Evolutionary conservation across 768 basidiomycete genomes (phyloP), one percentile per base, ranked within the genome.

Genomic region (Suillus clintonianus): DNA sequence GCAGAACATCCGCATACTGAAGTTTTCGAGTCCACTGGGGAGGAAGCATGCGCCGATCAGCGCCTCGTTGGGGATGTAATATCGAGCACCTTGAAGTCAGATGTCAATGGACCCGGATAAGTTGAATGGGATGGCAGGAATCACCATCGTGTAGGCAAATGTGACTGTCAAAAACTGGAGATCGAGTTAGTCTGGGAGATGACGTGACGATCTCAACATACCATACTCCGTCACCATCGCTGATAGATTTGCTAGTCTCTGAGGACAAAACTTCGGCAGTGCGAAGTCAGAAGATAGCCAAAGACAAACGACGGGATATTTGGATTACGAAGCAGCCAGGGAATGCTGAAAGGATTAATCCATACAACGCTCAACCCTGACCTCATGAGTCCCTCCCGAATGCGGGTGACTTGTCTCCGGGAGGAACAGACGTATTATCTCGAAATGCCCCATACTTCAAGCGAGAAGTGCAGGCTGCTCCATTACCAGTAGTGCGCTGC

Each of bases 111-210:
- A 6, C 36, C 36, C 9, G 5, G 22, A 10, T 37, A 15, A 22
- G 2, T 41, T n/a, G 27, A 6, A 17, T 34, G 14, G 6, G n/a
- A 1, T 51, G 34, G 6, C 10, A 10, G 14, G 27, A 72, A 83
- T 66, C 63, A 88, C 87, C 42, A 89, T 81, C 0, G 87, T 89
- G 65, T 84, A 86, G n/a, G n/a, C n/a, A n/a, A n/a, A n/a, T n/a
- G n/a, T n/a, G n/a, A n/a, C n/a, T 4, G 27, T 27, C 27, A 27
- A 27, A 27, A 27, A 27, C 27, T 27, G 0, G 87, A 78, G 5
- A 89, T 72, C 1, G 87, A 87, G 3, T n/a, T 5, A 34, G 14
- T 17, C 54, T 58, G 36, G n/a, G 13, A 63, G 11, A 48, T 22
- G 30, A 55, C 24, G 22, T 24, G 22, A 24, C 13, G 22, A 24